phyloP scores from a whole-genome alignment of 306 rosid species.

The Delonix regia region DNA sequence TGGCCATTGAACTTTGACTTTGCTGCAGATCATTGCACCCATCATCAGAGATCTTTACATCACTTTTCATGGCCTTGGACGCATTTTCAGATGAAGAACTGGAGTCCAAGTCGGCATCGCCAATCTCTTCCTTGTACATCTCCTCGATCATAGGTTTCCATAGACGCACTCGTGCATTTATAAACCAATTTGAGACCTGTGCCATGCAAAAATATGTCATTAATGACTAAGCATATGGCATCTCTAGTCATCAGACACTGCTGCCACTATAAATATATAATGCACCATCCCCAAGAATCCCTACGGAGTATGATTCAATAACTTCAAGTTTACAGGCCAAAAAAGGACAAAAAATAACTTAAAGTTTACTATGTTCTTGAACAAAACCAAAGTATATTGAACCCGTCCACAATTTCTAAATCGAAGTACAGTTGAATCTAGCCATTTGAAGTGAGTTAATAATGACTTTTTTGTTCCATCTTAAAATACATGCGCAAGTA shows the following conservation, averaged over 20 bases:
- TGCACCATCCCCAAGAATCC: neutral
- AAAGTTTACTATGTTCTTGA: neutral
- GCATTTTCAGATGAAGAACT: constrained; percentile 71
- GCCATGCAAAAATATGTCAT: constrained; percentile 11
- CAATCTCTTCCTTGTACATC: constrained; percentile 82
- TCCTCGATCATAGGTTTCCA: constrained; percentile 96
- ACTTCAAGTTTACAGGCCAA: neutral
- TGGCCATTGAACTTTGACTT: constrained; percentile 48
- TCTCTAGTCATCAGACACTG: neutral
- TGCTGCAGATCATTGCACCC: constrained; percentile 63
- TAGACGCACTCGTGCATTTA: constrained; percentile 85
- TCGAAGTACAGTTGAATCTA: neutral
- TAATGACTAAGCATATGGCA: neutral
- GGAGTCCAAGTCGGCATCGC: constrained; percentile 65
- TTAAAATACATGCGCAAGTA: neutral
- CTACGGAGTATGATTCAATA: neutral
- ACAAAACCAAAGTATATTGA: neutral
- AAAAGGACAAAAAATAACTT: too few species aligned
- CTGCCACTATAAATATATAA: neutral
- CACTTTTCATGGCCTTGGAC: constrained; percentile 54
- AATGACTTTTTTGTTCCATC: neutral
- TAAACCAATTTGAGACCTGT: constrained; percentile 91
- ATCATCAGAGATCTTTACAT: constrained; percentile 50
- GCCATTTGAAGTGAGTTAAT: neutral
- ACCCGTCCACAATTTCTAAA: neutral